Evolutionary conservation across 1,139 yeast species (phyloP).

Genomic region (Yamadazyma oceani): DNA sequence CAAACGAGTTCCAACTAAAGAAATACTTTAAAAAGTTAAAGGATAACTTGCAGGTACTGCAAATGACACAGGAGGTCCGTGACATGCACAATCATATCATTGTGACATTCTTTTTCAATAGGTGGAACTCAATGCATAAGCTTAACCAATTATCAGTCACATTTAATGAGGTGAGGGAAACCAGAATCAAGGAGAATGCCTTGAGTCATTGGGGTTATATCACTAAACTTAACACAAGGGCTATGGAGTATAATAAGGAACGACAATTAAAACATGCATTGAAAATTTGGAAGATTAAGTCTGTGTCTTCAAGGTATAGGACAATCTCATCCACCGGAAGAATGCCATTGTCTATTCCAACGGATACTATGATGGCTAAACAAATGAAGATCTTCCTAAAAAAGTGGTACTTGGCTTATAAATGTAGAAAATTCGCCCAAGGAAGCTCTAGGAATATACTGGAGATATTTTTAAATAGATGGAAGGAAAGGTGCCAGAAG

Average conservation of each 20-base stretch:
- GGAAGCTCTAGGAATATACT: background rate
- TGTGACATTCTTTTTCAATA: conserved; percentile 8
- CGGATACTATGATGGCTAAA: background rate
- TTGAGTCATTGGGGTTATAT: conserved; percentile 16
- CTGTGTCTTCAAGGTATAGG: conserved; percentile 1
- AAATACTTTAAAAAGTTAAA: conserved; percentile 8
- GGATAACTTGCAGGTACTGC: conserved; percentile 2
- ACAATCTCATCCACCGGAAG: no score
- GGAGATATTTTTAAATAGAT: conserved; percentile 1
- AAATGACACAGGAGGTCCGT: conserved; percentile 4
- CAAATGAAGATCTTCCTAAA: conserved; percentile 5
- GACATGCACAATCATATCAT: conserved; percentile 3
- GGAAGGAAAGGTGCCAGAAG: conserved; percentile 1
- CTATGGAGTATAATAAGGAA: conserved; percentile 1
- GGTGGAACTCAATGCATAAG: conserved; percentile 14
- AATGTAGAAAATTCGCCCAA: conserved; percentile 1
- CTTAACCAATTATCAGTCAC: conserved; percentile 5
- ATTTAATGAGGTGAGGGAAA: conserved; percentile 6
- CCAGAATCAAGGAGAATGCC: conserved; percentile 6
- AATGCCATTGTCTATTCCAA: no score
- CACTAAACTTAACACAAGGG: conserved; percentile 3
- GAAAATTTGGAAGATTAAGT: conserved; percentile 10
- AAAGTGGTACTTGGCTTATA: conserved; percentile 8
- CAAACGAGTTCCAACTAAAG: conserved; percentile 5
- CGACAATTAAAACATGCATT: conserved; percentile 1